phyloP scores from a whole-genome alignment of 352 stramenopile species.

The Aphanomyces stellatus region DNA sequence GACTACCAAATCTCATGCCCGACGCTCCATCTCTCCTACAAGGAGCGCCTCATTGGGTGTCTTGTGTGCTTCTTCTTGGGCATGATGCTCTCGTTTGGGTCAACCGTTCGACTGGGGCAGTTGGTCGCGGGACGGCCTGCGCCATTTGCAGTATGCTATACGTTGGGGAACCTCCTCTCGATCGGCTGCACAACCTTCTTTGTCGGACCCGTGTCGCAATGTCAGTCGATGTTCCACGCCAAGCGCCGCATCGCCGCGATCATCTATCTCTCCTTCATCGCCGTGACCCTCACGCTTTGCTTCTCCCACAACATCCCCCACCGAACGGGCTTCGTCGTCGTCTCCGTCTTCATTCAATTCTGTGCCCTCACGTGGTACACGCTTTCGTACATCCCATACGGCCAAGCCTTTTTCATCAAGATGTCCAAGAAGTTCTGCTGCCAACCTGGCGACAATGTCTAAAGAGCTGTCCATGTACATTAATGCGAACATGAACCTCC shows the following conservation, averaged over 20 bases:
- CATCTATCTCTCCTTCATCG: slow-evolving; percentile 74
- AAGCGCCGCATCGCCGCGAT: slow-evolving; percentile 64
- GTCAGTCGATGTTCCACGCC: slow-evolving; percentile 73
- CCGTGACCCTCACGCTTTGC: slow-evolving; percentile 62
- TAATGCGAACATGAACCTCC: too few species aligned
- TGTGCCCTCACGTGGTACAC: slow-evolving; percentile 78
- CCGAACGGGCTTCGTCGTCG: slow-evolving; percentile 54
- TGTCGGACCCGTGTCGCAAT: slow-evolving; percentile 69
- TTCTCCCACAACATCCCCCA: slow-evolving; percentile 61
- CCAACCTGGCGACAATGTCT: slow-evolving; percentile 7
- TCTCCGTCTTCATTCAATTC: slow-evolving; percentile 74
- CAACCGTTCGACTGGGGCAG: slow-evolving; percentile 67
- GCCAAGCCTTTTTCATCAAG: slow-evolving; percentile 24
- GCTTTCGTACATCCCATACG: slow-evolving; percentile 83
- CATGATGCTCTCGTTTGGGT: slow-evolving; percentile 75
- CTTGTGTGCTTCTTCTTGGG: slow-evolving; percentile 71
- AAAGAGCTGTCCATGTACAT: background rate
- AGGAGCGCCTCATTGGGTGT: slow-evolving; percentile 76
- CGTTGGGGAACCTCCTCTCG: slow-evolving; percentile 75
- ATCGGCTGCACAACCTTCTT: slow-evolving; percentile 82
- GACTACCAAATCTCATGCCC: slow-evolving; percentile 40
- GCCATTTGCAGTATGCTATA: slow-evolving; percentile 80
- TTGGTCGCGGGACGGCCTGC: slow-evolving; percentile 66
- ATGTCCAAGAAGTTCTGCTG: slow-evolving; percentile 12
- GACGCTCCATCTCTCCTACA: slow-evolving; percentile 53